These are phyloP conservation scores for Mycena galopus DNA, from an alignment of 768 basidiomycete genomes.

Conservation along the genomic window DNA sequence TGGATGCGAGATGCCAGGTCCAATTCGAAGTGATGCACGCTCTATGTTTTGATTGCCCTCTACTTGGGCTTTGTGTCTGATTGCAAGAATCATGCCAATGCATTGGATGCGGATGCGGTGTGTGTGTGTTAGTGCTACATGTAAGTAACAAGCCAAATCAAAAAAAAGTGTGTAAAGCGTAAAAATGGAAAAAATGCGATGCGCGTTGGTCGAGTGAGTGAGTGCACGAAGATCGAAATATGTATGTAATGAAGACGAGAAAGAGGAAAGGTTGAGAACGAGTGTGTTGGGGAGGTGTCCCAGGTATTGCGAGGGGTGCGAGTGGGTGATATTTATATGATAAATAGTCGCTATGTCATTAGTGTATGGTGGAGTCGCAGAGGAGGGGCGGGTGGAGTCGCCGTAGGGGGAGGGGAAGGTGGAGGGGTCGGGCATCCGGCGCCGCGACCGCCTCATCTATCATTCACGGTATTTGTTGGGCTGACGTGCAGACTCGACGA, in stretches of 20 bases:
- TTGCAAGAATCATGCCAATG: background rate
- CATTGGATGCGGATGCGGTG: background rate
- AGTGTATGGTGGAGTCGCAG: too few relatives aligned
- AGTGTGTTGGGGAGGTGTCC: background rate
- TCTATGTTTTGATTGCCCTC: too few relatives aligned
- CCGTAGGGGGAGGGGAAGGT: background rate
- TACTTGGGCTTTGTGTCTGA: too few relatives aligned
- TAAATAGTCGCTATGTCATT: too few relatives aligned
- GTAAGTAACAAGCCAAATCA: background rate
- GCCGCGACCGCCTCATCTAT: constrained; percentile 8
- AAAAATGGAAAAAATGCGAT: background rate
- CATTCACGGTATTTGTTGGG: constrained; percentile 32
- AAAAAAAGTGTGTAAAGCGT: background rate
- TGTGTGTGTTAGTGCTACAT: background rate
- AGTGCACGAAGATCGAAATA: too few relatives aligned
- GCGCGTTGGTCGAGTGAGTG: too few relatives aligned
- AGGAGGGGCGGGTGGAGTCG: background rate
- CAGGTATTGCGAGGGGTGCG: background rate
- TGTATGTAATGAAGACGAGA: background rate
- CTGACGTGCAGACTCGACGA: constrained; percentile 21
- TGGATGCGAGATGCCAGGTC: too few relatives aligned
- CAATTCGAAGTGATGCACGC: too few relatives aligned
- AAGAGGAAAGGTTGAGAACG: background rate
- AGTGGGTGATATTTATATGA: too few relatives aligned
- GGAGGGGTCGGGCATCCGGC: constrained; percentile 8